Evolutionary conservation across 202 grass and related monocot species (phyloP), one percentile per base, ranked within the genome.

Genomic region (Cymbopogon flexuosus): DNA sequence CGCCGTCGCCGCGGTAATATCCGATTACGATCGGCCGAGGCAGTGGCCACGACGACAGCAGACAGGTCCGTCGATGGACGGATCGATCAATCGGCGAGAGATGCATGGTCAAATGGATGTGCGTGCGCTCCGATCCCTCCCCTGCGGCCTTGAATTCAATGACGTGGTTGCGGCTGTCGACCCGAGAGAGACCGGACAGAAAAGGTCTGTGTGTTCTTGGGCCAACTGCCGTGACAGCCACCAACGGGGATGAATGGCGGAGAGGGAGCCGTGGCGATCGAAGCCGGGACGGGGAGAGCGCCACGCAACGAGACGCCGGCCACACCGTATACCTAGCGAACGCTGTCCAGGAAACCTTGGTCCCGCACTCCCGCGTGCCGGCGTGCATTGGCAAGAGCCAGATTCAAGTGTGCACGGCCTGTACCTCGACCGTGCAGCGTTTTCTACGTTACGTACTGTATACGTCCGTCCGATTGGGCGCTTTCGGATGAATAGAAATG

Each of bases 91-190:
- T 40, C 37, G 11, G 40, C 10, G 5, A 5, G 33, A 34, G 3
- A 27, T 27, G 27, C 27, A 27, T 27, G 27, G 27, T 27, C 27
- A 27, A 3, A 36, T 36, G 6, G 36, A 37, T 37, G 36, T 37
- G 34, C 34, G 34, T 6, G 36, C 6, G 34, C 6, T 27, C 6
- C 36, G 36, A 5, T 29, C 42, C n/a, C 10, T 10, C 31, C 10
- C 27, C 2, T 27, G 27, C 1, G 27, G 27, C 27, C 15, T 10
- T 43, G 68, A 79, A 56, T 89, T 83, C 24, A 79, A 73, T 79
- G 83, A 10, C 27, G 73, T n/a, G 41, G 87, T 83, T 83, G 87
- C 59, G 59, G 37, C 79, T 27, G 43, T 78, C 61, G 3, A 46
- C 12, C 39, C 2, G 35, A 72, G 57, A 21, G 82, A 21, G 74